These are phyloP conservation scores for Arthrobotrys musiformis DNA, from an alignment of 2,329 filamentous ascomycete species.

Conservation along the genomic window DNA sequence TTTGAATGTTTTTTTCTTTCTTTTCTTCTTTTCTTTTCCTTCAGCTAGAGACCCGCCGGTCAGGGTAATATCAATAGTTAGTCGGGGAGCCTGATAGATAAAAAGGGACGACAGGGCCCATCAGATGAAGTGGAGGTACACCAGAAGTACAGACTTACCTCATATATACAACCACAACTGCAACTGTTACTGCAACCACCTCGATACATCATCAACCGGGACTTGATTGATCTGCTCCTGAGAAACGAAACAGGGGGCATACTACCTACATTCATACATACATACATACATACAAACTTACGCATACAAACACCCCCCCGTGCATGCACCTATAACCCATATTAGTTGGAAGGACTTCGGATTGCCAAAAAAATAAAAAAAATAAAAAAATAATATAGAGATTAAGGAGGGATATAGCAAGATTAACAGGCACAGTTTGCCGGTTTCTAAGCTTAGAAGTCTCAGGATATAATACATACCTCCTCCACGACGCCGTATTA, in stretches of 20 bases:
- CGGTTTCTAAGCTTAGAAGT: neutral
- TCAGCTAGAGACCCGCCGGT: too few species aligned
- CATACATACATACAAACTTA: neutral
- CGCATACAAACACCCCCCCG: neutral
- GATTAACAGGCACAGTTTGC: neutral
- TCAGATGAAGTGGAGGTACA: neutral
- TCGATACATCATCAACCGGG: neutral
- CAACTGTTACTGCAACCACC: neutral
- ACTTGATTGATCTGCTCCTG: constrained; percentile 7
- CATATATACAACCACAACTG: neutral
- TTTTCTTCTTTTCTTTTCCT: neutral
- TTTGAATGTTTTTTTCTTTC: neutral
- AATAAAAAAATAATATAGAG: too few species aligned
- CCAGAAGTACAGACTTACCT: neutral
- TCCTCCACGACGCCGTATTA: too few species aligned
- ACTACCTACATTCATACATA: neutral
- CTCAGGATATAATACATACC: constrained; percentile 3
- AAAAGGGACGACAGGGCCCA: constrained; percentile 16
- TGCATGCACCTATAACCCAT: too few species aligned
- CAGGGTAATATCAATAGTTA: too few species aligned
- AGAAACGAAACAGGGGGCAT: constrained; percentile 21
- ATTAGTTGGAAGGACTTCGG: neutral
- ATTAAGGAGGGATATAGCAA: neutral
- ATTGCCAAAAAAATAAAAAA: too few species aligned
- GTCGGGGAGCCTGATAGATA: neutral